Evolutionary conservation across 441 rosid species (phyloP).

Genomic region (Erodium trifolium): DNA sequence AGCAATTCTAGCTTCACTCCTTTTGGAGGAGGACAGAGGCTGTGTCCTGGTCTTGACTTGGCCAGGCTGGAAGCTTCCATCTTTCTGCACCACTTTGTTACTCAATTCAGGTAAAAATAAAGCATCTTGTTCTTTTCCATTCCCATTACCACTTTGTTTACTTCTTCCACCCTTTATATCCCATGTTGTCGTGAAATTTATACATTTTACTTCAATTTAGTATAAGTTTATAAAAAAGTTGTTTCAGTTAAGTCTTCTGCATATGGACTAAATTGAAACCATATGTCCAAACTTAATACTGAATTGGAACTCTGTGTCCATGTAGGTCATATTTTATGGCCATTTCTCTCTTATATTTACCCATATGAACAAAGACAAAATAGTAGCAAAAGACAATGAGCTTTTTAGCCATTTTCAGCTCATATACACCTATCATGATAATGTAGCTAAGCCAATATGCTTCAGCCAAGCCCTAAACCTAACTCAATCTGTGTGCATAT

Average conservation of each 20-base stretch:
- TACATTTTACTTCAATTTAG: too few relatives aligned
- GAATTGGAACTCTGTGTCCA: background rate
- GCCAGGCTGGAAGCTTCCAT: slow-evolving; percentile 92
- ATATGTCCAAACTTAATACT: too few relatives aligned
- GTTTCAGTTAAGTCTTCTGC: too few relatives aligned
- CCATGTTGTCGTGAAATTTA: too few relatives aligned
- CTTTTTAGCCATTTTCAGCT: background rate
- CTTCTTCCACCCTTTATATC: background rate
- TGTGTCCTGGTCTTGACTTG: slow-evolving; percentile 92
- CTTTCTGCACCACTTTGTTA: slow-evolving; percentile 76
- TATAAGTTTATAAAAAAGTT: too few relatives aligned
- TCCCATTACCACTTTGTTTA: background rate
- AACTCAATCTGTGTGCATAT: background rate
- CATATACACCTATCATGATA: background rate
- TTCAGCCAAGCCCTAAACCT: background rate
- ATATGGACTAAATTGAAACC: too few relatives aligned
- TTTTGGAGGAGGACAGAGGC: slow-evolving; percentile 93
- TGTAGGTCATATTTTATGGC: background rate
- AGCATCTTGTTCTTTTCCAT: background rate
- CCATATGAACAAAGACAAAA: slow-evolving; percentile 19
- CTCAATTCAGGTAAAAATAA: slow-evolving; percentile 64
- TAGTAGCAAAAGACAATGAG: slow-evolving; percentile 16
- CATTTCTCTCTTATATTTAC: background rate
- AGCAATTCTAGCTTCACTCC: slow-evolving; percentile 66
- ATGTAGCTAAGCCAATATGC: background rate